Evolutionary conservation across 305 asterid species (phyloP).

Genomic region (Solanum hybrid): DNA sequence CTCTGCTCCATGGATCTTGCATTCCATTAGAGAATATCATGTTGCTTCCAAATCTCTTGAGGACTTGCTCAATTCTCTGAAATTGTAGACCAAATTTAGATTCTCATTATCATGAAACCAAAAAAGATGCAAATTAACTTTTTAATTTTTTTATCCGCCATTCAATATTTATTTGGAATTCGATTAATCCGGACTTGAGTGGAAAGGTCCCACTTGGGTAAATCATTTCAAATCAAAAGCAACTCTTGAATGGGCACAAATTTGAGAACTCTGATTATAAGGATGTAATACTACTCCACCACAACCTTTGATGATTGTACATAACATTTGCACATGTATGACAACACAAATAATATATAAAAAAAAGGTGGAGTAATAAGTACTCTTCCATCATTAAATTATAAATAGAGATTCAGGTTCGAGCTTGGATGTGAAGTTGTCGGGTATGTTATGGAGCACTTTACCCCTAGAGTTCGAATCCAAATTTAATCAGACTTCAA

Average conservation of each 20-base stretch:
- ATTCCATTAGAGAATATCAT: slow-evolving; percentile 70
- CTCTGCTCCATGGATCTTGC: slow-evolving; percentile 89
- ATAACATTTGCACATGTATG: background rate
- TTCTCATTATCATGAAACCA: background rate
- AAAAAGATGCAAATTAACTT: background rate
- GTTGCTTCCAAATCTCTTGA: slow-evolving; percentile 66
- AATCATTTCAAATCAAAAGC: background rate
- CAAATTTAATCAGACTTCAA: background rate
- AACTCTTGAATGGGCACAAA: background rate
- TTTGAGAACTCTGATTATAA: fast-evolving
- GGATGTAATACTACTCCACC: fast-evolving
- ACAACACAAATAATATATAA: background rate
- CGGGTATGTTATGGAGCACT: background rate
- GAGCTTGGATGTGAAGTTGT: background rate
- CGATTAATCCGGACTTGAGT: background rate
- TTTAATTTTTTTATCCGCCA: background rate
- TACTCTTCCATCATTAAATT: background rate
- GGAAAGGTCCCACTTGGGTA: background rate
- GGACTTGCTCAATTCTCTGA: slow-evolving; percentile 47
- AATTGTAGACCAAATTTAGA: background rate
- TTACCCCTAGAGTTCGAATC: background rate
- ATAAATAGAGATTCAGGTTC: background rate
- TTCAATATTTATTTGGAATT: background rate
- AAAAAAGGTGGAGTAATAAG: background rate
- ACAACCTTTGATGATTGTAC: background rate